Conservation (phyloP, 352 stramenopile genomes). For the Pythium insidiosum region DNA sequence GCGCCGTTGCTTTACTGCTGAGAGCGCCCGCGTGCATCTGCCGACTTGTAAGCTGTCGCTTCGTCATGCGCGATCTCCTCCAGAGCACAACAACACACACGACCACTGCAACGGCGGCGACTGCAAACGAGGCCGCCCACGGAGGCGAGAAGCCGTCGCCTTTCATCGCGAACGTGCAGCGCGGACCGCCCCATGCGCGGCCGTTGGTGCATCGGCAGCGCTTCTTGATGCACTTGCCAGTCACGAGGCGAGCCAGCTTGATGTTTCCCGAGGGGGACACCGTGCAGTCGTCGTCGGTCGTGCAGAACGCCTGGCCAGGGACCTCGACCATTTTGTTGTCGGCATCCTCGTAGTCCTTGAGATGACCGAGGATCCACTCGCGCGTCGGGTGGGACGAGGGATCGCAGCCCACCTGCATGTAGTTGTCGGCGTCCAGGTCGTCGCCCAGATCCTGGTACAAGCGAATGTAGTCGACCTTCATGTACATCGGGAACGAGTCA, state of each 20-base stretch:
- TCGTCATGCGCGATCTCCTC: too few relatives aligned
- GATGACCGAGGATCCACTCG: constrained; percentile 51
- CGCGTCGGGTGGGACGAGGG: constrained; percentile 46
- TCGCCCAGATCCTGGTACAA: constrained; percentile 42
- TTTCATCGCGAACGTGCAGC: too few relatives aligned
- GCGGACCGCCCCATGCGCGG: constrained; percentile 35
- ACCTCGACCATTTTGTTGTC: constrained; percentile 37
- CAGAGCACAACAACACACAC: too few relatives aligned
- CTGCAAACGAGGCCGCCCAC: too few relatives aligned
- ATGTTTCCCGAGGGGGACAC: too few relatives aligned
- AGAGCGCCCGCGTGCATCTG: too few relatives aligned
- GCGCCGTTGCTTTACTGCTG: too few relatives aligned
- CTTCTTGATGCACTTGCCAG: constrained; percentile 36
- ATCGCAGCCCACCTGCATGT: constrained; percentile 51
- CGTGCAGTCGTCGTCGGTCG: constrained; percentile 47
- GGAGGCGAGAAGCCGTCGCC: too few relatives aligned
- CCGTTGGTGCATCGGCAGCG: constrained; percentile 37
- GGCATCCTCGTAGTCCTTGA: constrained; percentile 45
- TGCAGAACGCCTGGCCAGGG: constrained; percentile 39
- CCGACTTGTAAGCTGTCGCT: too few relatives aligned
- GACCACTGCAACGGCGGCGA: too few relatives aligned
- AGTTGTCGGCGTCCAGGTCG: too few relatives aligned
- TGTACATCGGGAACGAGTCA: constrained; percentile 56
- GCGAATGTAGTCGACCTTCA: constrained; percentile 70
- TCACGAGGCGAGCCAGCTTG: constrained; percentile 30